Base-by-base conservation (phyloP, 306 rosid species). In the Pyrus bretschneideri region DNA sequence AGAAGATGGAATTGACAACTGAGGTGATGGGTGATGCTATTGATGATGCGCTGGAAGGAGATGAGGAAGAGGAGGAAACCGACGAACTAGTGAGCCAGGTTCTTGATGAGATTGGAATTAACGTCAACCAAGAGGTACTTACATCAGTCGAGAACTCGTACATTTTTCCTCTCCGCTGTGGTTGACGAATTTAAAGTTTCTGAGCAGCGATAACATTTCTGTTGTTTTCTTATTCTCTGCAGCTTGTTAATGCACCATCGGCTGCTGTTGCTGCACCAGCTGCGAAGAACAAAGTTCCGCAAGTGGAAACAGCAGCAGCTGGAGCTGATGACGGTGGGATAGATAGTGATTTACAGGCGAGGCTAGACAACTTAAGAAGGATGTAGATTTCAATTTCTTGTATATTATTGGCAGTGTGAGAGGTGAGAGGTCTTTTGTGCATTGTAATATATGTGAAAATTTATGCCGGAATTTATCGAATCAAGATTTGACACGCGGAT, bases 1-100 rank as follows among this genome's bases (percentile, higher is more conserved):
- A 93, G 84, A 93, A 81, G 81, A 93, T 93, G 98, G 98, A 91
- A 81, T 67, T 93, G 80, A 75, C 75, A 27, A 80, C 86, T 77
- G 98, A 93, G 80, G 96, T 93, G 75, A 93, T 93, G 98, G 97
- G 85, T 80, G 98, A 93, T 84, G 96, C 98, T 3, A 93, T 91
- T 44, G 98, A 93, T 51, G 98, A 93, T 85, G 98, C 98, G 72
- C 80, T 93, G 87, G 98, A 91, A 83, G 98, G 98, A 35, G 98
- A 93, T 27, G 98, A 91, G 81, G 98, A 93, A 80, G 98, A 93
- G 78, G 98, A 93, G 81, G 97, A 93, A 81, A 93, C 98, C 2
- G 97, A 93, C 4, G 97, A 91, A 5, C 89, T 91, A 9, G 97
- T 91, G 78, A 93, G 79, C 84, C 98, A 93, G 82, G 98, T 93